phyloP scores from a whole-genome alignment of 495 filamentous ascomycete genomes.

The Lindgomyces ingoldianus region DNA sequence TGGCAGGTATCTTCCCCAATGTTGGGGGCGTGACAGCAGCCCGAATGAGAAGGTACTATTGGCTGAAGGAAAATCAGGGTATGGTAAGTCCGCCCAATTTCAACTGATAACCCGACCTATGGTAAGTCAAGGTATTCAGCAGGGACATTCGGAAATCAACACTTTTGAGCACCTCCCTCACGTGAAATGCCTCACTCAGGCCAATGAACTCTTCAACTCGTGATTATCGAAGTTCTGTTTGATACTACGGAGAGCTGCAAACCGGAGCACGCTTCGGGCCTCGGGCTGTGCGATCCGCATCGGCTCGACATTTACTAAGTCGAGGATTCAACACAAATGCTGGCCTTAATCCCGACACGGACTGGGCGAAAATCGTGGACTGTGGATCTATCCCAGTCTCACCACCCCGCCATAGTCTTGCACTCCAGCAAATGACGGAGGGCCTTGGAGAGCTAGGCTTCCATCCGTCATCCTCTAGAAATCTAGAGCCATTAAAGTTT shows the following conservation, averaged over 20 bases:
- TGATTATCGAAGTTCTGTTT: conserved; percentile 17
- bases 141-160: conserved; percentile 6
- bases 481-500: conserved; percentile 47
- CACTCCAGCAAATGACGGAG: conserved; percentile 72
- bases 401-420: conserved; percentile 68
- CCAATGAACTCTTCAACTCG: neutral
- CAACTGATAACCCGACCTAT: neutral
- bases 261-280: conserved; percentile 19
- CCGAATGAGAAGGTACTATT: neutral
- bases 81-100: neutral
- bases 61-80: neutral
- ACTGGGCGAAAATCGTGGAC: conserved; percentile 68
- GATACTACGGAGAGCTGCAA: conserved; percentile 13
- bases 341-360: conserved; percentile 62
- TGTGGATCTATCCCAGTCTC: conserved; percentile 78
- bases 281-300: conserved; percentile 12
- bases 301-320: neutral
- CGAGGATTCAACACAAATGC: conserved; percentile 37
- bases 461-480: conserved; percentile 51
- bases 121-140: neutral
- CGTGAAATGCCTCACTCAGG: conserved; percentile 1
- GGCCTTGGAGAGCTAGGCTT: conserved; percentile 45
- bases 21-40: neutral
- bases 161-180: conserved; percentile 20
- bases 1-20: neutral